Evolutionary conservation across 345 rosid species (phyloP).

Genomic region (Erodium maritimum): DNA sequence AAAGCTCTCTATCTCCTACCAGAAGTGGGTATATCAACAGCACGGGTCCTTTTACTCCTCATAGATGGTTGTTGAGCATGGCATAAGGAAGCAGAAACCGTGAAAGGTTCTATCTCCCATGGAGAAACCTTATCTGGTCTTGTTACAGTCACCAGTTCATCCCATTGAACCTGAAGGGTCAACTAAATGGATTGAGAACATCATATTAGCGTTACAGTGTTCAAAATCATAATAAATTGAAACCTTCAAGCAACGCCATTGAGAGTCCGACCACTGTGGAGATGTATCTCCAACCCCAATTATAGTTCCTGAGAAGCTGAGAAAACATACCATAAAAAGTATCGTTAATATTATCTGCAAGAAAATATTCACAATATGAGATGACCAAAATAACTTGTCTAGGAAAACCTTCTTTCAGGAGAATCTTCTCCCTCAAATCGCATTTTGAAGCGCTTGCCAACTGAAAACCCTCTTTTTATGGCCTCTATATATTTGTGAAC

Average conservation of each 20-base stretch:
- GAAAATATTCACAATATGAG: background rate
- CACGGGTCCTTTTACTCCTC: conserved; percentile 73
- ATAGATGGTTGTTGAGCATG: conserved; percentile 30
- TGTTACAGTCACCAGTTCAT: conserved; percentile 63
- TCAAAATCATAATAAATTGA: background rate
- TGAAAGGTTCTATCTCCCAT: conserved; percentile 82
- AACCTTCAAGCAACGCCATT: conserved; percentile 78
- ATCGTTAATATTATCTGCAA: no score
- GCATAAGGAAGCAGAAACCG: conserved; percentile 30
- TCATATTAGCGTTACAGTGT: background rate
- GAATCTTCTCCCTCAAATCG: conserved; percentile 87
- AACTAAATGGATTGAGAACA: background rate
- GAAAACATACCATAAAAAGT: conserved; percentile 5
- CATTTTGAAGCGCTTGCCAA: conserved; percentile 88
- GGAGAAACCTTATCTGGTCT: conserved; percentile 87
- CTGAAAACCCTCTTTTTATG: conserved; percentile 38
- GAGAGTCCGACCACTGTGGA: conserved; percentile 66
- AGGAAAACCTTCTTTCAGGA: conserved; percentile 70
- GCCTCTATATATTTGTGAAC: conserved; percentile 70
- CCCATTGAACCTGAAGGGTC: conserved; percentile 70
- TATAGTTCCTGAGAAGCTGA: conserved; percentile 80
- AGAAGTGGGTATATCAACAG: conserved; percentile 31
- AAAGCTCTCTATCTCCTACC: conserved; percentile 15
- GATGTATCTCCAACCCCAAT: conserved; percentile 72
- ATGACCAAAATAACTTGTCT: background rate